Base-by-base conservation (phyloP, 768 basidiomycete genomes). In the Rhodotorula paludigena region DNA sequence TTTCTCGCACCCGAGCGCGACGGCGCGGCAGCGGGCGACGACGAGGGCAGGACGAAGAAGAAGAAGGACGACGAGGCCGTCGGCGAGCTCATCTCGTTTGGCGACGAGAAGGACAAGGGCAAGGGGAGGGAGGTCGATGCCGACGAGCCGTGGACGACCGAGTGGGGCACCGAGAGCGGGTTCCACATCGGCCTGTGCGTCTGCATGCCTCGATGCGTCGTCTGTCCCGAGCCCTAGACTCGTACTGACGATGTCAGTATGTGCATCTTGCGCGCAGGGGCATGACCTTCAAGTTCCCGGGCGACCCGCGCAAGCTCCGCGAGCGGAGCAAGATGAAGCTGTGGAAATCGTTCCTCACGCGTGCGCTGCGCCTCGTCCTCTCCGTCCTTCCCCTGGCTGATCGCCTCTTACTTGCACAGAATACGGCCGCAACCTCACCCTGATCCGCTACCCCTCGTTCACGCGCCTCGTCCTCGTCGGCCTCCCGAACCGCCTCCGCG, bases 401-500 rank as follows among this genome's bases (percentile, higher is more conserved):
- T 62, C 68, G 25, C 9, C 39, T 72, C 65, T 47, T 25, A 38
- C 57, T 51, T 57, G 14, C 28, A 12, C 75, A 96, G 90, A 84
- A 7, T 92, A 97, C 74, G 96, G 96, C 30, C 87, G 96, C 33
- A 92, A 92, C 76, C 82, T 98, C n/a, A 93, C 96, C 0, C 84
- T 98, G 35, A 81, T 98, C 28, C 89, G 94, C 39, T 99, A 97
- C 78, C 94, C 96, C 0, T 89, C 93, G 78, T 92, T 91, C 76
- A 96, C 93, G 48, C 88, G 96, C n/a, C 84, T 99, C 35, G 88
- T 98, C 2, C 94, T 96, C 80, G 94, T 98, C 60, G 96, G 96
- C 54, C 82, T 99, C 7, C 96, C 96, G 4, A 96, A 93, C 74
- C 83, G 92, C 25, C 82, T 99, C 15, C 85, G 96, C 32, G 96